These are phyloP conservation scores for Eragrostis curvula DNA, from an alignment of 176 grass and related monocot species.

Conservation along the genomic window DNA sequence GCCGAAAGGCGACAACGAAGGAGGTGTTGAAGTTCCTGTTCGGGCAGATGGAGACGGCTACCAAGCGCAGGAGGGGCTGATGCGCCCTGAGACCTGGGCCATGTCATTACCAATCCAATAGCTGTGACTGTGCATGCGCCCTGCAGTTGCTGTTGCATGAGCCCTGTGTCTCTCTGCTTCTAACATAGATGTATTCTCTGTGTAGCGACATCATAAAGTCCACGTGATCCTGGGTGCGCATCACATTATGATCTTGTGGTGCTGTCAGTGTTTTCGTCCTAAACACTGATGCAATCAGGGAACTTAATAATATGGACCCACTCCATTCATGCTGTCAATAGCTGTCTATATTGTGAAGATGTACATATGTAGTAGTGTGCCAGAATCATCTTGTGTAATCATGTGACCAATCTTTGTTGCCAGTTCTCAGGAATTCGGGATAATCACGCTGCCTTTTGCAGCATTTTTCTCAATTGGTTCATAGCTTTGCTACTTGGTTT, in stretches of 20 bases:
- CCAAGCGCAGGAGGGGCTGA: slow-evolving; percentile 47
- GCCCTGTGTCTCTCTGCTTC: background rate
- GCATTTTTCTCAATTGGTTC: background rate
- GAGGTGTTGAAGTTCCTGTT: slow-evolving; percentile 76
- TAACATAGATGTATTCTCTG: background rate
- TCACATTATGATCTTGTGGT: background rate
- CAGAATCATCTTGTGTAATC: background rate
- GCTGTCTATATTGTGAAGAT: background rate
- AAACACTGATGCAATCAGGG: slow-evolving; percentile 8
- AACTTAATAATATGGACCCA: slow-evolving; percentile 12
- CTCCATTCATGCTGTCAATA: background rate
- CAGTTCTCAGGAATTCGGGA: background rate
- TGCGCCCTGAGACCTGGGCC: background rate
- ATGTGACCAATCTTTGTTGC: background rate
- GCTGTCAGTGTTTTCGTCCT: background rate
- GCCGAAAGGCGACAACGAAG: slow-evolving; percentile 71
- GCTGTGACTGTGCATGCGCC: background rate
- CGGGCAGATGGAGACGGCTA: slow-evolving; percentile 47
- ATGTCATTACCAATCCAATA: background rate
- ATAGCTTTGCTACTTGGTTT: background rate
- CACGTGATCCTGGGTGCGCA: background rate
- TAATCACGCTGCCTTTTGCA: background rate
- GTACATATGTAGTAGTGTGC: slow-evolving; percentile 23
- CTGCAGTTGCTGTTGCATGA: background rate
- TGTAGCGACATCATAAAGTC: background rate